Evolutionary conservation across 495 filamentous ascomycete genomes (phyloP), one percentile per base, ranked within the genome.

Genomic region (Aspergillus bridgeri): DNA sequence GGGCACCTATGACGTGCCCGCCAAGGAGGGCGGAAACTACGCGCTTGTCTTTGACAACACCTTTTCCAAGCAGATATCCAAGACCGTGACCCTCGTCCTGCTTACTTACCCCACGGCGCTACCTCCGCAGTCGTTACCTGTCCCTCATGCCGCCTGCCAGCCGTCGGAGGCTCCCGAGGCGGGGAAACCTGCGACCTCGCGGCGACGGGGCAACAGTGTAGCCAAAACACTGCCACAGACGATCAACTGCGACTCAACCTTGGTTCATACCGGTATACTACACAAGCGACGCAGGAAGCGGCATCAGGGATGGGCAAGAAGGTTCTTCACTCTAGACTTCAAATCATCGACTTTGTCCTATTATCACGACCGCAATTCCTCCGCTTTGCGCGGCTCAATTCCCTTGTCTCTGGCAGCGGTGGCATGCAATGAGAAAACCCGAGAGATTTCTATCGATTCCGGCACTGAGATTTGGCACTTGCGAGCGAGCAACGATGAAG

Each of bases 1-100:
- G 68, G 94, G 94, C 0, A 94, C 88, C 17, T 90, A 91, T 70
- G 86, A 95, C 68, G 91, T 97, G 17, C 71, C 76, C 4, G 64
- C 71, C 42, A 82, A 80, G 15, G 84, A 90, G 53, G 90, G 89
- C 3, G 94, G 92, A 56, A 97, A 96, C 85, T 98, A 95, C 71
- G 94, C 91, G 27, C 79, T 98, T 54, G 90, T 98, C 23, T 96
- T 98, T 68, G 94, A 98, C 81, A 98, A 98, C 68, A 98, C 95
- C 29, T 98, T 98, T 70, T 95, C 92, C 50, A 98, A 96, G 75
- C 88, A 92, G 67, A 85, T 91, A 43, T 91, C 92, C 51, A 98
- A 98, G 74, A 96, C 89, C 42, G 90, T 89, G 13, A 98, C 93
- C 19, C 89, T 98, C 60, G 93, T 97, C 19, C 83, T 98, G 45